Percentiles rank a stretch among this genome's conserved stretches.
phyloP scores from a whole-genome alignment of 1,284 basidiomycete genomes.

The Fomitopsis betulina region DNA sequence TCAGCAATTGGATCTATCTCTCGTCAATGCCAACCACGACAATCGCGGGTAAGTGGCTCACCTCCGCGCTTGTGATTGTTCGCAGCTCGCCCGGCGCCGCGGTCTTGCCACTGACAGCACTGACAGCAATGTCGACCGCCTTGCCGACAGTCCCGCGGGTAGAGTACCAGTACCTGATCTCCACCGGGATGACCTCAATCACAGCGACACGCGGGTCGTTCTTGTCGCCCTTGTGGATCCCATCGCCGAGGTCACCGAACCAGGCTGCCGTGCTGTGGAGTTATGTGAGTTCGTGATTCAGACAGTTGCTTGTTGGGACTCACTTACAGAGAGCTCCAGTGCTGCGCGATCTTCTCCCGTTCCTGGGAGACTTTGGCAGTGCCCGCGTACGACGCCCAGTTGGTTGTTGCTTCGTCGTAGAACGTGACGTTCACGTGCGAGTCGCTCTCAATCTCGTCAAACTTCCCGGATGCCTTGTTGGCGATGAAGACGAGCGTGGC shows the following conservation, averaged over 20 bases:
- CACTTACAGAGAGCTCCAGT: conserved; percentile 61
- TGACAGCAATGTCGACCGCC: conserved; percentile 47
- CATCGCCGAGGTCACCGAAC: conserved; percentile 87
- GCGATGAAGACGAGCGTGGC: conserved; percentile 68
- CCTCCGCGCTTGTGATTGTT: conserved; percentile 59
- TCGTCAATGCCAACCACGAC: background rate
- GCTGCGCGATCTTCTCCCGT: conserved; percentile 59
- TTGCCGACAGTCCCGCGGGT: conserved; percentile 42
- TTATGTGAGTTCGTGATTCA: background rate
- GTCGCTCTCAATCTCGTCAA: conserved; percentile 74
- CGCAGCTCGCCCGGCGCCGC: conserved; percentile 61
- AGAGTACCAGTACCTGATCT: conserved; percentile 76
- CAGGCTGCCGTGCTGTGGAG: conserved; percentile 59
- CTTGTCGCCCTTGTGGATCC: conserved; percentile 78
- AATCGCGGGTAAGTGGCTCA: conserved; percentile 23
- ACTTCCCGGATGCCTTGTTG: conserved; percentile 75
- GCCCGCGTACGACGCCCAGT: conserved; percentile 85
- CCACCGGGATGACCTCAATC: conserved; percentile 79
- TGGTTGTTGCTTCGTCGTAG: conserved; percentile 66
- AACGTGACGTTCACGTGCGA: conserved; percentile 78
- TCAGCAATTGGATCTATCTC: background rate
- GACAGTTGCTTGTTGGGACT: background rate
- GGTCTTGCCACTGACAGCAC: conserved; percentile 50
- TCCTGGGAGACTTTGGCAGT: conserved; percentile 66
- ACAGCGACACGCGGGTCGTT: conserved; percentile 79